Conservation (phyloP, 257 asterid genomes). For the Ilex asprella region DNA sequence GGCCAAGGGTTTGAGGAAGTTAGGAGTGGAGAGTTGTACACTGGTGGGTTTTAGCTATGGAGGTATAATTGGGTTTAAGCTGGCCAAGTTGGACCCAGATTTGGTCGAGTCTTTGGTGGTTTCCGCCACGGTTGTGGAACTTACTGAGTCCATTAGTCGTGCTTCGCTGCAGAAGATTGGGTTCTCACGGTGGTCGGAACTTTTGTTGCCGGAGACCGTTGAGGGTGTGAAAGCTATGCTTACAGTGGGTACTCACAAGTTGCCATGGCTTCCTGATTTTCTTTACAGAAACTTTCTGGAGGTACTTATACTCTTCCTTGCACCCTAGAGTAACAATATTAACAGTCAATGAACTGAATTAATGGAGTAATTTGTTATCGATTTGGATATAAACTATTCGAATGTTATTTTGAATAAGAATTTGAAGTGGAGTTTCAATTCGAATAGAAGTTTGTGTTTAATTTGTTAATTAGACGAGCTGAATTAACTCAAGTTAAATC, state of each 20-base stretch:
- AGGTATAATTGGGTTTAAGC: constrained; percentile 17
- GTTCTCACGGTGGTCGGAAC: neutral
- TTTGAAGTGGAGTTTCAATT: neutral
- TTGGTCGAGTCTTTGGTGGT: constrained; percentile 21
- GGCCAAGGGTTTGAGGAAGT: constrained; percentile 23
- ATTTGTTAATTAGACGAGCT: neutral
- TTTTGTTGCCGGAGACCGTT: constrained; percentile 18
- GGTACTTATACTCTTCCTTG: neutral
- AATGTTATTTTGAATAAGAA: neutral
- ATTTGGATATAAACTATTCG: neutral
- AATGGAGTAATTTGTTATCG: neutral
- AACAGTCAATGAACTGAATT: neutral
- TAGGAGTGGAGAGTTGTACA: constrained; percentile 26
- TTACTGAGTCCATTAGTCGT: constrained; percentile 13
- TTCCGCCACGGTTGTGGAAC: constrained; percentile 10
- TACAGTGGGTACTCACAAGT: constrained; percentile 14
- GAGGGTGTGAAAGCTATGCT: constrained; percentile 1
- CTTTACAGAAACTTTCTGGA: constrained; percentile 12
- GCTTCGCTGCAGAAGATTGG: neutral
- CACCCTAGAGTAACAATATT: neutral
- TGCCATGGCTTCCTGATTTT: constrained; percentile 17
- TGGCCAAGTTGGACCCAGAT: constrained; percentile 19
- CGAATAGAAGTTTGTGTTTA: neutral
- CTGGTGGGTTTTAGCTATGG: constrained; percentile 31
- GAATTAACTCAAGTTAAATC: too few species aligned